phyloP scores from a whole-genome alignment of 2,329 filamentous ascomycete species.

The Claviceps purpurea region DNA sequence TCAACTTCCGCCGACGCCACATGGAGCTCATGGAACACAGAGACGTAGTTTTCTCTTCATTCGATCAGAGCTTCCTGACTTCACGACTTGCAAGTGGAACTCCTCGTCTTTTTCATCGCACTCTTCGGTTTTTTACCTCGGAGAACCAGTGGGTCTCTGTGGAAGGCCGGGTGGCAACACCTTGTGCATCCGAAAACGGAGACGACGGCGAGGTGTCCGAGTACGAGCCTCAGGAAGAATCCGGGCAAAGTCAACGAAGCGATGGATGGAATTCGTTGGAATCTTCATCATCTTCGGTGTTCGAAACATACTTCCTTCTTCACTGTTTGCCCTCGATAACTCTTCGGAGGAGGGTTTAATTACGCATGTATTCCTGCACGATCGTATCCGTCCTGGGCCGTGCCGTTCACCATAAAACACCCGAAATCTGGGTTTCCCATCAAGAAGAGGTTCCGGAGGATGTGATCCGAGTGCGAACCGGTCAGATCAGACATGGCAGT shows the following conservation, averaged over 20 bases:
- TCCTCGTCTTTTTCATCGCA: not conserved
- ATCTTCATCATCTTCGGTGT: too few species aligned
- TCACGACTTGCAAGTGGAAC: not conserved
- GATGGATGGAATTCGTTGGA: too few species aligned
- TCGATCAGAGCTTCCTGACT: not conserved
- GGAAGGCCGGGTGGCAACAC: not conserved
- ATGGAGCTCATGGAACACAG: too few species aligned
- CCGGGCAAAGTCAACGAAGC: too few species aligned
- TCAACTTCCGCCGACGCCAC: not conserved
- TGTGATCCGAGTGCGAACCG: not conserved
- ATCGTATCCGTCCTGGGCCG: not conserved
- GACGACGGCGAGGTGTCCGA: too few species aligned
- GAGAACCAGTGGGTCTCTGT: not conserved
- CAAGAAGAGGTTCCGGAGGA: too few species aligned
- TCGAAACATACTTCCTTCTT: too few species aligned
- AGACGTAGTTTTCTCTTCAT: not conserved
- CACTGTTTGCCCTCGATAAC: not conserved
- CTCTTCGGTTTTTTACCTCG: not conserved
- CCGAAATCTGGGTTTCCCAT: not conserved
- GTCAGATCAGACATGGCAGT: not conserved
- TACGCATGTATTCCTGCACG: not conserved
- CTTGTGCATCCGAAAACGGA: too few species aligned
- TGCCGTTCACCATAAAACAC: not conserved
- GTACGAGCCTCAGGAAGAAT: too few species aligned
- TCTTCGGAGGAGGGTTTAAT: too few species aligned